Percentiles rank a stretch among this genome's conserved stretches.
Evolutionary conservation across 345 rosid genomes (phyloP).

Genomic region (Eucalyptus regnans): DNA sequence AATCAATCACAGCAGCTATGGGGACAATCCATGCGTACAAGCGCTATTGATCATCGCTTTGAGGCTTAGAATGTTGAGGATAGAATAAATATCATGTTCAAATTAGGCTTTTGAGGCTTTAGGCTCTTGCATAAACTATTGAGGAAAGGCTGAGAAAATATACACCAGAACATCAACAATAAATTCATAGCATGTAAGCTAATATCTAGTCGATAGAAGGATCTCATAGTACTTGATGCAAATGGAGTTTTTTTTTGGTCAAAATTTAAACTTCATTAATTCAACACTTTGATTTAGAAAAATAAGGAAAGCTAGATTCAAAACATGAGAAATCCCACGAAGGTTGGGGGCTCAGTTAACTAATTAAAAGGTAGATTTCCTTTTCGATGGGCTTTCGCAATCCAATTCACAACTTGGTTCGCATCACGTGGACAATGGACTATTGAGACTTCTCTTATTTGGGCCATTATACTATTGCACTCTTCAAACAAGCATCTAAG

Average conservation of each 20-base stretch:
- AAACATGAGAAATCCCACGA: rapidly evolving
- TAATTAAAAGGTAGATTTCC: too few relatives aligned
- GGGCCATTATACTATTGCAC: neutral
- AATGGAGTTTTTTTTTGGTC: neutral
- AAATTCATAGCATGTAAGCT: neutral
- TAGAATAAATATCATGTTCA: neutral
- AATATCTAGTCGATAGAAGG: neutral
- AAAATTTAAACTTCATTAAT: neutral
- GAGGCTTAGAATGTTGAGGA: neutral
- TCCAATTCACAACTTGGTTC: rapidly evolving
- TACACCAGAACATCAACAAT: neutral
- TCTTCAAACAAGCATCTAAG: too few relatives aligned
- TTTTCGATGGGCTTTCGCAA: rapidly evolving
- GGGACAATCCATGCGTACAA: neutral
- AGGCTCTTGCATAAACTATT: neutral
- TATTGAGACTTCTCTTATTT: too few relatives aligned
- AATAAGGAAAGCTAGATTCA: too few relatives aligned
- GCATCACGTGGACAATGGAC: rapidly evolving
- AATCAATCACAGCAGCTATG: neutral
- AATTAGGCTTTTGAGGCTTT: neutral
- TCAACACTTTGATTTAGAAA: neutral
- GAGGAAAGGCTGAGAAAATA: neutral
- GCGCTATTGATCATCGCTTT: neutral
- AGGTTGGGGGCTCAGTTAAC: neutral
- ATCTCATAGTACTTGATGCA: neutral